Base-by-base conservation (phyloP, 176 grass and related monocot species). In the Dactylis glomerata region DNA sequence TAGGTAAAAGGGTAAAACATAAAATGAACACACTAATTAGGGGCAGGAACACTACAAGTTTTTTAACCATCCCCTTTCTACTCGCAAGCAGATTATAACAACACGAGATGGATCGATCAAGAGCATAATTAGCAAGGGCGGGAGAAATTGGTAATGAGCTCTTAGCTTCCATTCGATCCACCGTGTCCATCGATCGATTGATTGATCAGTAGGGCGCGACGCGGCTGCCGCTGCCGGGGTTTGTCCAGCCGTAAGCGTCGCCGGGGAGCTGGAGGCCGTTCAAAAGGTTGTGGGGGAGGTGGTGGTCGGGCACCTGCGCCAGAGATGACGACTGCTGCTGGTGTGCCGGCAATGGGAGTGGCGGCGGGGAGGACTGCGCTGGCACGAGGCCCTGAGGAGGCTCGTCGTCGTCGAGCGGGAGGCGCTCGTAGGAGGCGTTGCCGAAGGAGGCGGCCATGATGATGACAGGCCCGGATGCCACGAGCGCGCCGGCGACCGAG, bases 401-500 rank as follows among this genome's bases (percentile, higher is more conserved):
- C 24, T 93, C 96, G 44, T 99, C 96, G 64, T 99, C 91, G 9
- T 91, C 96, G 26, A 96, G 86, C 1, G 96, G 96, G 30, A 99
- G 89, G 77, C 93, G 83, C 78, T 99, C 96, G 73, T 96, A 99
- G 30, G 91, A 84, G n/a, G 96, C 91, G 94, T 98, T 95, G 30
- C 93, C 91, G 84, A 98, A 98, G 23, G 91, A 95, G 16, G 96
- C 96, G 14, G 93, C 91, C 68, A 98, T 92, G 81, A 98, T 94
- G 8, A 98, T 90, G 20, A 98, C 93, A 6, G 96, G 96, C 2
- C 91, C 91, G 0, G 89, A 83, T 6, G 96, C 89, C 0, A 95
- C n/a, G 73, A 98, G 93, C 5, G 91, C 36, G 17, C 96, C 93
- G 22, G 91, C 91, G 9, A 93, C 93, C 7, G 80, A 61, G 19